Conservation (phyloP, 1,139 yeast genomes). For the Scheffersomyces cryptocercus region DNA sequence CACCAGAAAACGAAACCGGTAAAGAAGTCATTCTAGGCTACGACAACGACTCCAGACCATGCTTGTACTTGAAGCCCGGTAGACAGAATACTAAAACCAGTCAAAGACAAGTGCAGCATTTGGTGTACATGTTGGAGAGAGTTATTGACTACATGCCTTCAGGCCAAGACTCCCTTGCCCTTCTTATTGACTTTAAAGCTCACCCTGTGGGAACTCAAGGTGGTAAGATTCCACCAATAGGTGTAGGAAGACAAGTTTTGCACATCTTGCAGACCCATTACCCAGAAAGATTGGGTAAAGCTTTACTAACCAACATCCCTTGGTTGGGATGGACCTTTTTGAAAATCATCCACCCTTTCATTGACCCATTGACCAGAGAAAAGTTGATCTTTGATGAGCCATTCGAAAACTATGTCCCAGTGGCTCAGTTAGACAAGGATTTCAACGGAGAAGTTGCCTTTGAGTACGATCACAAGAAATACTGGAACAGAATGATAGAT, state of each 20-base stretch:
- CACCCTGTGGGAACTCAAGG: constrained; percentile 49
- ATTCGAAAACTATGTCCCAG: constrained; percentile 77
- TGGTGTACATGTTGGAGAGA: constrained; percentile 51
- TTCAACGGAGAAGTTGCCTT: constrained; percentile 86
- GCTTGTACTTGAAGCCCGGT: constrained; percentile 50
- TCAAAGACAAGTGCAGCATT: constrained; percentile 46
- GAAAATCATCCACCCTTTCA: constrained; percentile 87
- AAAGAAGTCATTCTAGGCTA: constrained; percentile 49
- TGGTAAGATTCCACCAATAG: constrained; percentile 79
- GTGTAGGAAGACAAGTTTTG: constrained; percentile 78
- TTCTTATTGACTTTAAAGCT: constrained; percentile 49
- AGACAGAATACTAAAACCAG: constrained; percentile 50
- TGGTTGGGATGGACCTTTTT: constrained; percentile 90
- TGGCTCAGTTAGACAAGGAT: constrained; percentile 75
- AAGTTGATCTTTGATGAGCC: constrained; percentile 91
- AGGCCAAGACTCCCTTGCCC: constrained; percentile 50
- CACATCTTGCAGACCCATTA: constrained; percentile 91
- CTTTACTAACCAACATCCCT: constrained; percentile 87
- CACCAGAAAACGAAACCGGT: constrained; percentile 47
- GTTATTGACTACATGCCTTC: constrained; percentile 52
- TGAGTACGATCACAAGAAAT: constrained; percentile 72
- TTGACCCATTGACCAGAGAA: constrained; percentile 91
- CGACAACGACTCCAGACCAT: constrained; percentile 50
- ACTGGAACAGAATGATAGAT: constrained; percentile 73
- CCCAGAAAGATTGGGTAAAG: constrained; percentile 93